Conservation (phyloP, 1,284 basidiomycete genomes). For the Ceratobasidium theobromae region DNA sequence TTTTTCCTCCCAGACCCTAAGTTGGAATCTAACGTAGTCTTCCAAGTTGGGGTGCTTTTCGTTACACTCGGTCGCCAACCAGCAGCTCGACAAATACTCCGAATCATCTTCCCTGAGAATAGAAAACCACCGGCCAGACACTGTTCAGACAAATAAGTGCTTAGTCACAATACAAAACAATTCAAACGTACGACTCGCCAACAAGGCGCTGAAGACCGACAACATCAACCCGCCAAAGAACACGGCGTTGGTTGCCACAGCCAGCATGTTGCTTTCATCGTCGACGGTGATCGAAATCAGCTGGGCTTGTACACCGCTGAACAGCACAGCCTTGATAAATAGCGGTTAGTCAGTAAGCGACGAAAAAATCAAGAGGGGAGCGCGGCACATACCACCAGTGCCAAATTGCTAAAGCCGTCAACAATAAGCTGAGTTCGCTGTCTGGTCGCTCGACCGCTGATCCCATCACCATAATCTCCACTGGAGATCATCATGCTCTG, state of each 20-base stretch:
- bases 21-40: conserved; percentile 25
- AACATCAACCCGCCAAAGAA: conserved; percentile 27
- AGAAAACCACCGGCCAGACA: conserved; percentile 26
- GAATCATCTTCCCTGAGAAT: conserved; percentile 30
- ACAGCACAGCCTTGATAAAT: conserved; percentile 14
- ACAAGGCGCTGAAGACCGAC: conserved; percentile 18
- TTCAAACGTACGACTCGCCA: conserved; percentile 8
- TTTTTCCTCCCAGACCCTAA: conserved; percentile 15
- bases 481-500: conserved; percentile 6
- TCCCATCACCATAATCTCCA: conserved; percentile 13
- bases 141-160: neutral
- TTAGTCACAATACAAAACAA: neutral
- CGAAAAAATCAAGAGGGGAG: neutral
- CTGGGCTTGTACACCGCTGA: conserved; percentile 30
- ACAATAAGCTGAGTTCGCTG: conserved; percentile 28
- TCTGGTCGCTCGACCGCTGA: conserved; percentile 19
- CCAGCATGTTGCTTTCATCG: neutral
- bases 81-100: conserved; percentile 24
- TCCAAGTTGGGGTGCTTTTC: conserved; percentile 1
- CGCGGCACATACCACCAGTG: conserved; percentile 17
- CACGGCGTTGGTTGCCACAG: conserved; percentile 19
- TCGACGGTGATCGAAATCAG: conserved; percentile 21
- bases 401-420: conserved; percentile 25
- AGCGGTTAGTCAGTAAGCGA: neutral
- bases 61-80: conserved; percentile 23